Conservation (phyloP, 176 grass and related monocot species). For the Cocos nucifera region DNA sequence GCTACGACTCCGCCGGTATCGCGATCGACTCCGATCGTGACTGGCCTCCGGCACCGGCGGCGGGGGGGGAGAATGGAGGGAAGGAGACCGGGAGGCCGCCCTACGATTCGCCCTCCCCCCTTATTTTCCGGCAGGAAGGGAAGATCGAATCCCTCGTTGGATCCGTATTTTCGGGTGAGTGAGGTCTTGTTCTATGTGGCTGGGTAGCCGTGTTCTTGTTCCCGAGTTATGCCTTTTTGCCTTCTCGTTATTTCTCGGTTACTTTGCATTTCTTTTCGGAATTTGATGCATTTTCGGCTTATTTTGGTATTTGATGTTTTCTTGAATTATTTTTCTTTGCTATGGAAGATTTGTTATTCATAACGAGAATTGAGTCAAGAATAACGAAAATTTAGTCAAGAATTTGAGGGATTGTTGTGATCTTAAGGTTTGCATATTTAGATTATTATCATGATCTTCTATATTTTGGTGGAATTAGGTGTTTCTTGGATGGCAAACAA, state of each 20-base stretch:
- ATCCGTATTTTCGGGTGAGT: constrained; percentile 74
- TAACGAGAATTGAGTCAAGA: too few species aligned
- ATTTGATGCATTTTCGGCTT: too few species aligned
- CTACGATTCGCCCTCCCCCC: constrained; percentile 28
- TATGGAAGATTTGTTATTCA: too few species aligned
- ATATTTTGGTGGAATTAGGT: constrained; percentile 3
- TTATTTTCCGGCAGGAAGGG: constrained; percentile 91
- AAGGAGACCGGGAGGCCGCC: not conserved
- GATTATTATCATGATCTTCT: not conserved
- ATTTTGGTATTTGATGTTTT: too few species aligned
- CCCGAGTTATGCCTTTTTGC: too few species aligned
- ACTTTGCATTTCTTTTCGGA: too few species aligned
- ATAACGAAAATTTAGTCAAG: too few species aligned
- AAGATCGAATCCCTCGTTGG: constrained; percentile 95
- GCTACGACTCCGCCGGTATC: constrained; percentile 62
- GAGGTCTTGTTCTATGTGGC: not conserved
- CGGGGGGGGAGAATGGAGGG: not conserved
- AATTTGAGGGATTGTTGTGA: too few species aligned
- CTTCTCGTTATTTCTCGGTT: too few species aligned
- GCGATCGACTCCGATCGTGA: constrained; percentile 32
- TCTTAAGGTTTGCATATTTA: too few species aligned
- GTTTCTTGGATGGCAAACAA: not conserved
- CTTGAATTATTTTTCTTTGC: too few species aligned
- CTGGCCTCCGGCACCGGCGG: not conserved
- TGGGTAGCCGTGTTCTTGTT: too few species aligned